Percentiles rank a stretch among this genome's conserved stretches.
Conservation (phyloP, 257 asterid species). For the Thymus quinquecostatus region DNA sequence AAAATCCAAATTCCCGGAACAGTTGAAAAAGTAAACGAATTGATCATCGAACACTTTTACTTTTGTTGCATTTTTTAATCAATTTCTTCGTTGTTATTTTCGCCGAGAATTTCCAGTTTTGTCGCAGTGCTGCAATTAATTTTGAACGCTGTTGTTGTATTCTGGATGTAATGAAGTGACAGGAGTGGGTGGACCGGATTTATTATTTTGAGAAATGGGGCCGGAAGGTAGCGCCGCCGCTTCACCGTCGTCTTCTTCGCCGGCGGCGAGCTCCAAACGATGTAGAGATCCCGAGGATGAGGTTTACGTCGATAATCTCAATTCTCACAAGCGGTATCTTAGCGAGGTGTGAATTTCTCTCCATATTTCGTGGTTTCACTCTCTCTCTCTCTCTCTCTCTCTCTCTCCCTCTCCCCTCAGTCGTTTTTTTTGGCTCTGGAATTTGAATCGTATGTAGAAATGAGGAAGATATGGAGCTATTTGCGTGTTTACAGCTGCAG, state of each 20-base stretch:
- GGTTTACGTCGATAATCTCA: slow-evolving; percentile 88
- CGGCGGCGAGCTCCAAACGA: slow-evolving; percentile 64
- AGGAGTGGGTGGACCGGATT: slow-evolving; percentile 14
- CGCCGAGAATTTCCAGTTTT: not conserved
- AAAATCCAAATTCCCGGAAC: slow-evolving; percentile 3
- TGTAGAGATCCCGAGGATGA: slow-evolving; percentile 92
- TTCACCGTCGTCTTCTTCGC: slow-evolving; percentile 41
- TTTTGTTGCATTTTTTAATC: not conserved
- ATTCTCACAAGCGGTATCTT: slow-evolving; percentile 93
- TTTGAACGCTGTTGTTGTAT: not conserved
- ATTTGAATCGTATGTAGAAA: not conserved
- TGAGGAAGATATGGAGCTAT: slow-evolving; percentile 15
- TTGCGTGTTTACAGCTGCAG: not conserved
- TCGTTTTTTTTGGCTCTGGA: not conserved
- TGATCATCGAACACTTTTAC: not conserved
- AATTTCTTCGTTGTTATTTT: not conserved
- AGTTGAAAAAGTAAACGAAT: slow-evolving; percentile 13
- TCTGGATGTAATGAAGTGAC: slow-evolving; percentile 29
- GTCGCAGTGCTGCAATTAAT: not conserved
- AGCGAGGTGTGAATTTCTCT: slow-evolving; percentile 67
- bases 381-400: not conserved
- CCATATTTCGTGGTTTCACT: not conserved
- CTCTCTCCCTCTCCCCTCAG: not conserved
- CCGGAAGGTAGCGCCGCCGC: slow-evolving; percentile 49
- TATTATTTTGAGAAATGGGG: slow-evolving; percentile 43